Conservation (phyloP, 805 yeast species). For the Suhomyces sp. region DNA sequence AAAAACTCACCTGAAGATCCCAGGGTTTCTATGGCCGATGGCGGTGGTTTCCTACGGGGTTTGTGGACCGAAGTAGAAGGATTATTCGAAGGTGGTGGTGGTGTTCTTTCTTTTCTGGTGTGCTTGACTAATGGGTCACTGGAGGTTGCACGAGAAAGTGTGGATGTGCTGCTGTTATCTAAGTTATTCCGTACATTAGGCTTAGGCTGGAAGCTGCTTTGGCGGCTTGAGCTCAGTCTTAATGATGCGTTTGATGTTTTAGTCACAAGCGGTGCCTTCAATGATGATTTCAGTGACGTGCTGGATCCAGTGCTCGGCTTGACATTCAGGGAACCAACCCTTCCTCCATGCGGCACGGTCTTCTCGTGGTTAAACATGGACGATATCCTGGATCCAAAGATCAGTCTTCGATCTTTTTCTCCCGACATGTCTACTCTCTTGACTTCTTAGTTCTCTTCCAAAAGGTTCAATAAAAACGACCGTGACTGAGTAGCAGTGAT, state of each 20-base stretch:
- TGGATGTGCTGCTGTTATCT: neutral
- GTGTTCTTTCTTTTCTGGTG: neutral
- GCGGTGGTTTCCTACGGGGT: constrained; percentile 6
- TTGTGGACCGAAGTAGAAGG: neutral
- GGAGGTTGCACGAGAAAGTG: neutral
- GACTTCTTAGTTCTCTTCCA: neutral
- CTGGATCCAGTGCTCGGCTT: neutral
- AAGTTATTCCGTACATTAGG: neutral
- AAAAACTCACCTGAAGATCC: constrained; percentile 5
- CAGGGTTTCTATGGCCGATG: neutral
- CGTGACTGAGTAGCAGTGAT: neutral
- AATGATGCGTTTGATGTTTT: constrained; percentile 3
- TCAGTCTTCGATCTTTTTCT: constrained; percentile 15
- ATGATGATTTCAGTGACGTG: neutral
- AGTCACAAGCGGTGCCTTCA: neutral
- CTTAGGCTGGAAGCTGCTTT: neutral
- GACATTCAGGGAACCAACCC: neutral
- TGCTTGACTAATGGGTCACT: neutral
- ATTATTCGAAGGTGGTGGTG: neutral
- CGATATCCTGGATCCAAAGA: constrained; percentile 30
- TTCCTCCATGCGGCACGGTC: neutral
- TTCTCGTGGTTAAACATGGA: constrained; percentile 24
- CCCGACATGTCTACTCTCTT: neutral
- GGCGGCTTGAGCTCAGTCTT: neutral
- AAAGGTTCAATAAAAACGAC: neutral